Evolutionary conservation across 2,329 filamentous ascomycete genomes (phyloP), one percentile per base, ranked within the genome.

Genomic region (Venturia nashicola): DNA sequence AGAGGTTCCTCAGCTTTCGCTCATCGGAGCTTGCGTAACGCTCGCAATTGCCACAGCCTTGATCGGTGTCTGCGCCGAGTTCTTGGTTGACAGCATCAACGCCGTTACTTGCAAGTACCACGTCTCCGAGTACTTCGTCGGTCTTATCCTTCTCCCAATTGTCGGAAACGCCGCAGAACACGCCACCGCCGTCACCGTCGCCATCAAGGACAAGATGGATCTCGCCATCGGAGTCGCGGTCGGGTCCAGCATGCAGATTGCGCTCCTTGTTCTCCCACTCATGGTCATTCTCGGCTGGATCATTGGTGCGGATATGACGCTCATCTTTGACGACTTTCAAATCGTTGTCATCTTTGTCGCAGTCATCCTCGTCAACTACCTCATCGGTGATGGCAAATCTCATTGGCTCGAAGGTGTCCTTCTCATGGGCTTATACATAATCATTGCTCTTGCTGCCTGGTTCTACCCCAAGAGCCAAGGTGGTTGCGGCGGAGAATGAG

Each of bases 261-360:
- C 84, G 0, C 75, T 87, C 27, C 75, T 87, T 39, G 83, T 87
- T 40, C 75, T 86, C 63, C 84, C 84, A 1, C 71, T 87, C 51
- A 78, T 82, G 68, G 80, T 86, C 27, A 77, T 86, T 48, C 77
- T 87, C 62, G 83, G 82, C 63, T 87, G 84, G 84, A 80, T 80
- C 64, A 78, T 82, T 62, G 82, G 82, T 62, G 78, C 83, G 20
- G 77, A 82, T 61, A 86, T 88, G 90, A 90, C 86, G 23, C 82
- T 96, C 5, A 87, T 87, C 73, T 94, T 96, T 72, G 90, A 95
- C 71, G 86, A 86, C 0, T 97, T 97, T 79, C 90, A 96, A 76
- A 86, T 96, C 16, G 88, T 80, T 2, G 75, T 83, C 1, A 73
- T 86, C 1, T 86, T 87, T 65, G 80, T 86, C 32, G 74, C 73